A percentile compares a stretch with the other conserved stretches of the same genome.
Evolutionary conservation across 2,329 filamentous ascomycete species (phyloP).

Genomic region (Pezicula rhizophila): DNA sequence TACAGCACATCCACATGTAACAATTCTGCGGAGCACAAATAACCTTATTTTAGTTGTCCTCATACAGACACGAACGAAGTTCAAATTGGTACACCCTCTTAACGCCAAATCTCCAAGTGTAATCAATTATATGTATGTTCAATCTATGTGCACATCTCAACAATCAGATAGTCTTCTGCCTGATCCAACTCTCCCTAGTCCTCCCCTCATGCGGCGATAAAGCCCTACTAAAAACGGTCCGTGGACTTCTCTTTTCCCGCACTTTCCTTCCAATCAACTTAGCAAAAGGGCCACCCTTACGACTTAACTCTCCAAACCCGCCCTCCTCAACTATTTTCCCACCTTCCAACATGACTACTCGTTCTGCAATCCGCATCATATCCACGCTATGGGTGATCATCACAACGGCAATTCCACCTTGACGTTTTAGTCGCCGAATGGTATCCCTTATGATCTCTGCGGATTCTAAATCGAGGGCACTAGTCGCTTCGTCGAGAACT

Average conservation of each 20-base stretch:
- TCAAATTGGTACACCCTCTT: no score
- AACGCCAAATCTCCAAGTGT: no score
- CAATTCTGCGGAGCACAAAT: no score
- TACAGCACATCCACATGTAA: no score
- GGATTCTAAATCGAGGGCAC: conserved; percentile 66
- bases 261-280: conserved; percentile 12
- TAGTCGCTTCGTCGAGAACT: conserved; percentile 83
- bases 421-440: conserved; percentile 46
- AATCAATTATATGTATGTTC: no score
- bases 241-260: neutral
- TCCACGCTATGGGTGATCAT: conserved; percentile 76
- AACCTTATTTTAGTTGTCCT: no score
- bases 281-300: conserved; percentile 16
- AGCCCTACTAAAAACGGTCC: neutral
- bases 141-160: no score
- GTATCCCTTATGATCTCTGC: conserved; percentile 59
- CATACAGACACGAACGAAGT: no score
- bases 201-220: neutral
- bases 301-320: conserved; percentile 51
- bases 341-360: conserved; percentile 67
- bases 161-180: neutral
- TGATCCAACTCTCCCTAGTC: neutral
- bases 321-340: conserved; percentile 63
- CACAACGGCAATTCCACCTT: conserved; percentile 58
- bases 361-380: conserved; percentile 80